These are phyloP conservation scores for Tardiomyces digboiensis DNA, from an alignment of 1,139 yeast genomes.

Conservation along the genomic window DNA sequence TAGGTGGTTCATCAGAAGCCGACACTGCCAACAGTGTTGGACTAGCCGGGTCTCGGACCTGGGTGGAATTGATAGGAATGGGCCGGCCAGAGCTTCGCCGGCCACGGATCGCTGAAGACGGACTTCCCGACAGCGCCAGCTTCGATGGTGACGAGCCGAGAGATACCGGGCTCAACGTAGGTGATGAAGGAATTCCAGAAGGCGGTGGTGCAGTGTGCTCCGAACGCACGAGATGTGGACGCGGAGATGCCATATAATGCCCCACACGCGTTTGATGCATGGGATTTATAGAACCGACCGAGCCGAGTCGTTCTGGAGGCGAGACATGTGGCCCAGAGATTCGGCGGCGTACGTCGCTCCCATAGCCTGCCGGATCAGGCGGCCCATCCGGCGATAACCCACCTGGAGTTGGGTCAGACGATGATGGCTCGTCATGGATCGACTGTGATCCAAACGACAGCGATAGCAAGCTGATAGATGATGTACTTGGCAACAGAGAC, in stretches of 20 bases:
- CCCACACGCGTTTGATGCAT: background rate
- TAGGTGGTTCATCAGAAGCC: background rate
- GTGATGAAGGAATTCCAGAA: slow-evolving; percentile 1
- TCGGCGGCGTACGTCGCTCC: background rate
- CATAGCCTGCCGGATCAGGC: background rate
- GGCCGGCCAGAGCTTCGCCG: background rate
- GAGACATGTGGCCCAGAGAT: background rate
- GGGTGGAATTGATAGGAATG: background rate
- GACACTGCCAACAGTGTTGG: background rate
- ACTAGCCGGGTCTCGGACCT: background rate
- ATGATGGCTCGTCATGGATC: background rate
- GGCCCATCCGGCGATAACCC: background rate
- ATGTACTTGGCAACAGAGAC: slow-evolving; percentile 6
- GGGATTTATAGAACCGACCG: background rate
- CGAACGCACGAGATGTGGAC: background rate
- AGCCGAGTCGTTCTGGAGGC: background rate
- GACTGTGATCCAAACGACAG: background rate
- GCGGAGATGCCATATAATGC: background rate
- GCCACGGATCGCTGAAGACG: background rate
- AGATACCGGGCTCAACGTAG: slow-evolving; percentile 4
- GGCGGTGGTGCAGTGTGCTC: background rate
- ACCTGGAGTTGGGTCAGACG: background rate
- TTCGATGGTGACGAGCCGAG: slow-evolving; percentile 4
- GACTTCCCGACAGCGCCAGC: slow-evolving; percentile 3
- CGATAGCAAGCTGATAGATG: slow-evolving; percentile 10